Conservation (phyloP, 306 rosid genomes). For the Begonia masoniana region DNA sequence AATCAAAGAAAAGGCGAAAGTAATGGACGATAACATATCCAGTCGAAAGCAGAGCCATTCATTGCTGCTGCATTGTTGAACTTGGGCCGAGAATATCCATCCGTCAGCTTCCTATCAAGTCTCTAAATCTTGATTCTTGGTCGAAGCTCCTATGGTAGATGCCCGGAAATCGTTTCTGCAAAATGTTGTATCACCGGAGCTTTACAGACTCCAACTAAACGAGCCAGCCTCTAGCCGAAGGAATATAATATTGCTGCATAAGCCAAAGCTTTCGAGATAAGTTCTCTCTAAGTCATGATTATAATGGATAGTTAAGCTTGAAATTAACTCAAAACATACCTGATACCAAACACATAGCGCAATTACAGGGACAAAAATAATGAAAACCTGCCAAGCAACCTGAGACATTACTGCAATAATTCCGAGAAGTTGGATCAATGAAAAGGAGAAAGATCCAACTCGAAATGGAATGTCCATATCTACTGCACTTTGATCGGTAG, state of each 20-base stretch:
- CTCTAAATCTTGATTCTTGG: slow-evolving; percentile 49
- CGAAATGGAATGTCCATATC: slow-evolving; percentile 26
- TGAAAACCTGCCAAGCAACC: slow-evolving; percentile 76
- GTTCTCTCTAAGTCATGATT: not conserved
- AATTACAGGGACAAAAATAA: slow-evolving; percentile 65
- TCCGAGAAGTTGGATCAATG: slow-evolving; percentile 48
- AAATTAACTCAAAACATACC: no score
- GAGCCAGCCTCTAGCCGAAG: slow-evolving; percentile 60
- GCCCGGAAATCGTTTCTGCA: slow-evolving; percentile 68
- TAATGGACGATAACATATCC: slow-evolving; percentile 41
- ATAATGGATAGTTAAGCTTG: not conserved
- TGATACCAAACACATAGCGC: no score
- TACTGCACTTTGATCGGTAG: no score
- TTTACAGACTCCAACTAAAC: slow-evolving; percentile 73
- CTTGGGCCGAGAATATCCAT: slow-evolving; percentile 44
- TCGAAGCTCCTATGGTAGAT: slow-evolving; percentile 66
- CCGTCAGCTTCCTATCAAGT: slow-evolving; percentile 40
- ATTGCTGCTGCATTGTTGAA: slow-evolving; percentile 39
- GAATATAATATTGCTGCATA: slow-evolving; percentile 55
- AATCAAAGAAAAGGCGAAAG: slow-evolving; percentile 39
- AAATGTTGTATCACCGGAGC: slow-evolving; percentile 87
- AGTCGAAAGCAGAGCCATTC: slow-evolving; percentile 58
- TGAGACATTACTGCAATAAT: slow-evolving; percentile 59
- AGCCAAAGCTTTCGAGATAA: slow-evolving; percentile 4
- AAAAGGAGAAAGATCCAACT: slow-evolving; percentile 34